Conservation (phyloP, 2,329 filamentous ascomycete species). For the Diaporthe citri region DNA sequence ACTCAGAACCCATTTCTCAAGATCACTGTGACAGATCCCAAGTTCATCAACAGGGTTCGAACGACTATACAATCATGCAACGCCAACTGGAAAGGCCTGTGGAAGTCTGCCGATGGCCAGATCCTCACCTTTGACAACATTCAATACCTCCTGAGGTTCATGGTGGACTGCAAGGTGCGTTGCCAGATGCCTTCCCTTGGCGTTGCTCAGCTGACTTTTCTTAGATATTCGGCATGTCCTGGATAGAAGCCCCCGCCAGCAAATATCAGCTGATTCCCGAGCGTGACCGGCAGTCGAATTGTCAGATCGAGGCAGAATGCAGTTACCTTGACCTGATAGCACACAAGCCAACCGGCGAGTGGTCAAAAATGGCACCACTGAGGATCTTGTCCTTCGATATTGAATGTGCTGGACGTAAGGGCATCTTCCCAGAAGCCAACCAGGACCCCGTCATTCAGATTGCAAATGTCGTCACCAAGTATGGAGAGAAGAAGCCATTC, state of each 20-base stretch:
- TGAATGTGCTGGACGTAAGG: conserved; percentile 96
- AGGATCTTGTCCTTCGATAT: conserved; percentile 97
- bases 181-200: neutral
- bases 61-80: conserved; percentile 79
- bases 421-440: conserved; percentile 94
- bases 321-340: conserved; percentile 87
- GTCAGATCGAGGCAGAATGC: conserved; percentile 93
- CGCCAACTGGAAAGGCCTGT: conserved; percentile 92
- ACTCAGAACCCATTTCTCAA: conserved; percentile 92
- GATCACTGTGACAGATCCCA: conserved; percentile 92
- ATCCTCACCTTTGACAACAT: conserved; percentile 96
- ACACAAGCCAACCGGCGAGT: conserved; percentile 90
- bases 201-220: conserved; percentile 1
- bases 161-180: conserved; percentile 90
- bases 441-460: conserved; percentile 97
- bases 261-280: conserved; percentile 79
- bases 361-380: conserved; percentile 97
- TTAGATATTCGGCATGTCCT: conserved; percentile 93
- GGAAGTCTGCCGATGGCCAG: conserved; percentile 77
- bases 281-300: conserved; percentile 84
- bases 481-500: conserved; percentile 96
- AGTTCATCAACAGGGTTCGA: conserved; percentile 82
- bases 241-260: conserved; percentile 86
- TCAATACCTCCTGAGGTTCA: conserved; percentile 94
- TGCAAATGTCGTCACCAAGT: conserved; percentile 93